Evolutionary conservation across 306 rosid species (phyloP).

Genomic region (Glycine tomentella): DNA sequence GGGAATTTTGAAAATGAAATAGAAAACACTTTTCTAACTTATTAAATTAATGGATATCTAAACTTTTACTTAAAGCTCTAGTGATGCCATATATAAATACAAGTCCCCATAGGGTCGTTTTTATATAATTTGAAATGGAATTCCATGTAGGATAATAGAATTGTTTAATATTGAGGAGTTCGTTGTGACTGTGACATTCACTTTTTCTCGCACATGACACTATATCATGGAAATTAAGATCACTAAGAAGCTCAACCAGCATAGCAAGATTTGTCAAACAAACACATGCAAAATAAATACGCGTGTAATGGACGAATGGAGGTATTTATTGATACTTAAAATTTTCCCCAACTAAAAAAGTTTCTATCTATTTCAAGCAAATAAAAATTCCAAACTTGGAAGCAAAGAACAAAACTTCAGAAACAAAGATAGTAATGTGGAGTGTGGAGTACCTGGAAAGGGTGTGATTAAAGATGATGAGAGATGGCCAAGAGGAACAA

Average conservation of each 20-base stretch:
- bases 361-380: too few species aligned
- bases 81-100: not conserved
- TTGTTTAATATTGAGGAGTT: conserved; percentile 36
- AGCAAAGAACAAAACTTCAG: too few species aligned
- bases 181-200: conserved; percentile 33
- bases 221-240: conserved; percentile 20
- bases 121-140: conserved; percentile 48
- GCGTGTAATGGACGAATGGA: not conserved
- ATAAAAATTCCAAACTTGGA: too few species aligned
- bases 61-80: conserved; percentile 37
- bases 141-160: conserved; percentile 55
- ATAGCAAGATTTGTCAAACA: conserved; percentile 63
- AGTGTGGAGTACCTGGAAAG: too few species aligned
- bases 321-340: not conserved
- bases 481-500: too few species aligned
- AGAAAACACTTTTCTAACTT: not conserved
- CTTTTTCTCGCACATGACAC: not conserved
- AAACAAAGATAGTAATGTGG: too few species aligned
- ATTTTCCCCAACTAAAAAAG: not conserved
- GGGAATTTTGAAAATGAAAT: conserved; percentile 15
- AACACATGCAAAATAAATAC: conserved; percentile 61
- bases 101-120: conserved; percentile 30
- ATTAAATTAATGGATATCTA: not conserved
- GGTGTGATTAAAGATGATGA: too few species aligned
- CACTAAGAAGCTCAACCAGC: conserved; percentile 29